Base-by-base conservation (phyloP, 805 yeast genomes). In the Blastobotrys americana region DNA sequence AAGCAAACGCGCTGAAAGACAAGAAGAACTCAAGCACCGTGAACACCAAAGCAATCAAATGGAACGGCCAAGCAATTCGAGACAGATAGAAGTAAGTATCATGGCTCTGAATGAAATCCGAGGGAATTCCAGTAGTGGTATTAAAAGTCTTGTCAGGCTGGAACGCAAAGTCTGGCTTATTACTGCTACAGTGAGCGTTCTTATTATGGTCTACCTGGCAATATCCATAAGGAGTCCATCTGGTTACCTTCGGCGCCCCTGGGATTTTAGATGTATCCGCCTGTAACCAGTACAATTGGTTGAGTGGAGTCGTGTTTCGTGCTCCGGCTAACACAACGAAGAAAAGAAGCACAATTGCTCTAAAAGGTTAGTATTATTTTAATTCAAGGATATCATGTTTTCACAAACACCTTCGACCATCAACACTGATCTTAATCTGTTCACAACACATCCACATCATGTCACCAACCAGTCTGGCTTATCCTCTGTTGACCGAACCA, bases 191-290 rank as follows among this genome's bases (percentile, higher is more conserved):
- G 52, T 70, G 59, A 22, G 54, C 37, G 63, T 78, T 71, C 36
- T 59, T 50, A 44, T 76, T 74, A 50, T 73, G 71, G 13, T 55
- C 57, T 33, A 55, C 60, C 50, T 73, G 70, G 55, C 80, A 74
- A 41, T 72, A 70, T 50, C 82, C 80, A 74, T 90, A 89, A 64
- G 77, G 76, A 8, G 89, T 83, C 96, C 96, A 89, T 55, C 89
- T 78, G 2, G 86, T 69, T 13, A 64, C 59, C 66, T 45, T 65
- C 61, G 52, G 71, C 13, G 66, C 64, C 36, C 65, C 60, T 16
- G 64, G 56, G 46, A 81, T 75, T 34, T 61, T 65, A 3, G 74
- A 58, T 41, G 96, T 87, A 56, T 80, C 81, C 21, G 87, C 95
- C 58, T 78, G 70, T 35, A 89, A 59, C 89, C 93, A 87, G 67